Conservation (phyloP, 139 green algal genomes). For the Ulvella scutata region DNA sequence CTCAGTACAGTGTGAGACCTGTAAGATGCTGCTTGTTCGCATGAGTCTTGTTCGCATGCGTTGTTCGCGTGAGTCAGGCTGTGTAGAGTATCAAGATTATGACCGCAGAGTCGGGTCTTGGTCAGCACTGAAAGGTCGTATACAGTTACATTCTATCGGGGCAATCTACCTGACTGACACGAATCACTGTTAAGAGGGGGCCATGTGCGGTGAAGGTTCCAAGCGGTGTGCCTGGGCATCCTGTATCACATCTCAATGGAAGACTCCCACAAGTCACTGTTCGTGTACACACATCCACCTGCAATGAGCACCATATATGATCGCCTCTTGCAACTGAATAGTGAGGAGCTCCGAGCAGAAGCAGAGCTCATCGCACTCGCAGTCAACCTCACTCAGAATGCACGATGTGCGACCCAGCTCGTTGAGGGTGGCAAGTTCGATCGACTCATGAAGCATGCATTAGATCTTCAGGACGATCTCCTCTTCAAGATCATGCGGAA, state of each 20-base stretch:
- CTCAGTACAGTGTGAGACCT: too few species aligned
- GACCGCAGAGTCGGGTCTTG: too few species aligned
- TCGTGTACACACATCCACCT: conserved; percentile 52
- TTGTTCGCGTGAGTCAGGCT: too few species aligned
- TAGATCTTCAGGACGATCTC: conserved; percentile 43
- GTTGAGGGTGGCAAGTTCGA: conserved; percentile 40
- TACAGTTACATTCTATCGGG: too few species aligned
- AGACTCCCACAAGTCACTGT: conserved; percentile 58
- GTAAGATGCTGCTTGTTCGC: not conserved
- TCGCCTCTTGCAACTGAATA: conserved; percentile 24
- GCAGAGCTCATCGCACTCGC: conserved; percentile 70
- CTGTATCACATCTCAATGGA: conserved; percentile 75
- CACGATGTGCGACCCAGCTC: conserved; percentile 5
- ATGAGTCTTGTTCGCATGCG: too few species aligned
- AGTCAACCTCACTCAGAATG: conserved; percentile 65
- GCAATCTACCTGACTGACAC: too few species aligned
- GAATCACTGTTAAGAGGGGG: too few species aligned
- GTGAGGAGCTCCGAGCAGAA: conserved; percentile 32
- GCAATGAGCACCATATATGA: conserved; percentile 24
- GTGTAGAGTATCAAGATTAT: too few species aligned
- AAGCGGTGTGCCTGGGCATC: conserved; percentile 50
- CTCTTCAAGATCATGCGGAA: conserved; percentile 66
- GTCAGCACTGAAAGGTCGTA: too few species aligned
- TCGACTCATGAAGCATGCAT: conserved; percentile 31
- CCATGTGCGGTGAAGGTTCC: conserved; percentile 18